Percentiles rank a stretch among this genome's conserved stretches.
Evolutionary conservation across 108 stramenopile species (phyloP).

Genomic region (Fragilaria radians): DNA sequence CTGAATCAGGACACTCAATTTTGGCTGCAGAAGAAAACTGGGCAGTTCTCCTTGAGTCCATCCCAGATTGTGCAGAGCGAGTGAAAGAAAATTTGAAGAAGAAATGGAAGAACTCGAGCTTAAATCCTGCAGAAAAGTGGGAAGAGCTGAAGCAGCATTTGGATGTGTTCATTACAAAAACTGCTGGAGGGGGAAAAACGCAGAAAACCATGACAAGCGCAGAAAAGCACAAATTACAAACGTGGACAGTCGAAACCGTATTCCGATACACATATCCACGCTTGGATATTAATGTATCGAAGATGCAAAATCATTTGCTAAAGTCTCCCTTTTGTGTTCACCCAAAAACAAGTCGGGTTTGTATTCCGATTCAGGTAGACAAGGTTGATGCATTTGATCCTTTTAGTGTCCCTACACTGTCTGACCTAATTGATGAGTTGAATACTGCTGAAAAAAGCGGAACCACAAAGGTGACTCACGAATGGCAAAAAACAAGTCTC

Average conservation of each 20-base stretch:
- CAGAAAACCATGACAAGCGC: constrained; percentile 33
- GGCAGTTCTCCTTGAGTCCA: constrained; percentile 72
- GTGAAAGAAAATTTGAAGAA: constrained; percentile 42
- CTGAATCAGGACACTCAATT: constrained; percentile 75
- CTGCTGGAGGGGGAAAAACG: constrained; percentile 28
- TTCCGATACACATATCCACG: constrained; percentile 93
- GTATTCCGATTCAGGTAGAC: constrained; percentile 86
- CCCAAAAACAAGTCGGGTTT: constrained; percentile 98
- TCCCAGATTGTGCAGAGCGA: constrained; percentile 66
- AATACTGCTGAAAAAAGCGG: constrained; percentile 35
- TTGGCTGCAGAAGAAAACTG: constrained; percentile 73
- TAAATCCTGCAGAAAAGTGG: constrained; percentile 81
- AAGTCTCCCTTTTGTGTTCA: constrained; percentile 98
- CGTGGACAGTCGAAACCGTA: constrained; percentile 89
- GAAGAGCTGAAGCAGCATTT: constrained; percentile 58
- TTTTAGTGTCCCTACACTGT: constrained; percentile 77
- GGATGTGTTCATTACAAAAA: constrained; percentile 30
- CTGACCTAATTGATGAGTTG: constrained; percentile 63
- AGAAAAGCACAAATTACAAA: constrained; percentile 56
- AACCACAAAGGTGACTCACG: constrained; percentile 12
- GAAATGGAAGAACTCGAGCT: constrained; percentile 45
- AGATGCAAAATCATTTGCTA: constrained; percentile 97
- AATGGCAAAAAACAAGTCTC: constrained; percentile 86
- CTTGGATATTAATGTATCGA: constrained; percentile 99
- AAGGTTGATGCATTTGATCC: constrained; percentile 79